Base-by-base conservation (phyloP, 163 green algal species). In the Scenedesmus sp. region DNA sequence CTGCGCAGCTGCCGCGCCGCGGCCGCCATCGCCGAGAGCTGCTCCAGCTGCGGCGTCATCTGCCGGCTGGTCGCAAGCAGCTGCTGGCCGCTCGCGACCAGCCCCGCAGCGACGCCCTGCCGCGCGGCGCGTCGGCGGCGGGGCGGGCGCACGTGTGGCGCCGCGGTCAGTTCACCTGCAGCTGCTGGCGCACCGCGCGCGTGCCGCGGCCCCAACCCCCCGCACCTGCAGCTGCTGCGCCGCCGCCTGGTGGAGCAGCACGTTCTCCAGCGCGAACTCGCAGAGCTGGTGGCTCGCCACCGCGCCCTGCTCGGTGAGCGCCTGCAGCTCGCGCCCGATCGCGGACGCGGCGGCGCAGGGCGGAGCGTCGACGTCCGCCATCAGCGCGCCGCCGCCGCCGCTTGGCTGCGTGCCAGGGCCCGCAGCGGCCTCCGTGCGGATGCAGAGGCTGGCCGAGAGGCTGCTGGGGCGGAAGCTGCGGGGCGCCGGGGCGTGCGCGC, bases 51-150 rank as follows among this genome's bases (percentile, higher is more conserved):
- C 22, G 70, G 70, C 34, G 44, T 26, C 29, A 78, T 11, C 57
- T 78, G 70, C 39, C 70, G 57, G 57, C 70, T 78, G 44, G 58
- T 67, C 2, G 53, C 70, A 17, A 78, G 70, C 57, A 78, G 57
- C 70, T 78, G 54, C 56, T 78, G 56, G 7, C 70, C 70, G 24
- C 45, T 50, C 42, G 18, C 47, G 4, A 74, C 65, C 11, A 74
- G 48, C 14, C 29, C 45, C 24, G 65, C 24, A 3, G 65, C 4
- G 14, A 28, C 45, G 44, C 24, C 65, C 65, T 74, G 65, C 47
- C 17, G 65, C 24, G 36, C 36, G 14, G 4, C 13, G 31, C 0
- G 24, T 34, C 22, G 33, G 62, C 34, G 54, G 62, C 62, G 54
- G 62, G 14, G 53, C 4, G 34, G 9, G 34, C 3, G 14, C 60